Percentiles rank a stretch among this genome's conserved stretches.
Conservation (phyloP, 345 rosid genomes). For the Litchi chinensis region DNA sequence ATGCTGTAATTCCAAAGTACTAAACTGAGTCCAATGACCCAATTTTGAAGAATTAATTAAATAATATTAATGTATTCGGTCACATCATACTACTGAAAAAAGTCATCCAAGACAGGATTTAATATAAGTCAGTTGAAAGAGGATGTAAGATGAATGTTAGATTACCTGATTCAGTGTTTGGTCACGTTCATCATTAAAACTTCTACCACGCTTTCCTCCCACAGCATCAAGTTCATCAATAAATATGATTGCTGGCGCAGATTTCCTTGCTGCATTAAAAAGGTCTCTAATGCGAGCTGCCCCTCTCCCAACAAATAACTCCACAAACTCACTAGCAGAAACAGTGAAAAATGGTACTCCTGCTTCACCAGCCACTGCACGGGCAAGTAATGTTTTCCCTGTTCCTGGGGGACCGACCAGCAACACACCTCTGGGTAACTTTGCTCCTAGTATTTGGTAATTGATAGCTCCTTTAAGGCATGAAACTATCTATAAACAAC, state of each 20-base stretch:
- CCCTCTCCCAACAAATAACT: constrained; percentile 97
- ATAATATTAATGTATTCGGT: background rate
- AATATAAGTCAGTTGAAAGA: background rate
- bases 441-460: constrained; percentile 85
- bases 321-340: constrained; percentile 97
- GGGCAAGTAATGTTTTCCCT: constrained; percentile 92
- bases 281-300: constrained; percentile 96
- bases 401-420: constrained; percentile 98
- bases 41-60: background rate
- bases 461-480: constrained; percentile 93
- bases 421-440: constrained; percentile 87
- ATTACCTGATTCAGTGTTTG: constrained; percentile 91
- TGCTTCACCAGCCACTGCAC: constrained; percentile 97
- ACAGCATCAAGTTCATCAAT: constrained; percentile 98
- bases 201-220: constrained; percentile 96
- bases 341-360: constrained; percentile 94
- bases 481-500: constrained; percentile 72
- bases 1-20: background rate
- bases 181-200: constrained; percentile 97
- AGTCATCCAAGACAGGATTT: background rate
- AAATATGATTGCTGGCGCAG: constrained; percentile 87
- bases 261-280: constrained; percentile 74
- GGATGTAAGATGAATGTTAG: constrained; percentile 12
- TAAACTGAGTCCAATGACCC: background rate
- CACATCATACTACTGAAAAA: background rate